These are phyloP conservation scores for Dactylellina haptotyla DNA, from an alignment of 2,329 filamentous ascomycete species.

Conservation along the genomic window DNA sequence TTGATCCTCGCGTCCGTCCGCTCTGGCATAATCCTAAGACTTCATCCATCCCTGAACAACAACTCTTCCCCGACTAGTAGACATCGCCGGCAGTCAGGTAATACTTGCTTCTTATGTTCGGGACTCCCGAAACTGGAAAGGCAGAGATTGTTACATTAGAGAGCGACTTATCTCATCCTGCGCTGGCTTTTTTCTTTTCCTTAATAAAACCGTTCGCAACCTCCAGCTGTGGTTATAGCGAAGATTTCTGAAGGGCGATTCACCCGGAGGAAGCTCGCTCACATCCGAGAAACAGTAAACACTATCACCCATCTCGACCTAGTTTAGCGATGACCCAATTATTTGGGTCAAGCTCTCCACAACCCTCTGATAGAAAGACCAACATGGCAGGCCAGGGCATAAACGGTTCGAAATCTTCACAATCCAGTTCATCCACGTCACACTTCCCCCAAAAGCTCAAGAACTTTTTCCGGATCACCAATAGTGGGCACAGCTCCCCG, in stretches of 20 bases:
- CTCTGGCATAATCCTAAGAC: no score
- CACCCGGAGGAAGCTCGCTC: neutral
- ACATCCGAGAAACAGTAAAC: neutral
- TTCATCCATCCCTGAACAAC: no score
- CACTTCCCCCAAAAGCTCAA: slow-evolving; percentile 75
- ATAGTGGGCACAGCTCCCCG: slow-evolving; percentile 32
- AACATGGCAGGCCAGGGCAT: slow-evolving; percentile 19
- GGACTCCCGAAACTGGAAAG: neutral
- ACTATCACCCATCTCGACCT: neutral
- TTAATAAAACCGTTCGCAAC: neutral
- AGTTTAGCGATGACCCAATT: slow-evolving; percentile 38
- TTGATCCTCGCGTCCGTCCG: no score
- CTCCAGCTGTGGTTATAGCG: neutral
- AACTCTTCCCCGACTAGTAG: neutral
- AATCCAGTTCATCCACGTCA: slow-evolving; percentile 54
- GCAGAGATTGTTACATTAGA: neutral
- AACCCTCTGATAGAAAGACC: slow-evolving; percentile 33
- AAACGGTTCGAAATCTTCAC: slow-evolving; percentile 18
- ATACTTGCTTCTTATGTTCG: neutral
- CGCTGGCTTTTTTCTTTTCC: neutral
- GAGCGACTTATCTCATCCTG: neutral
- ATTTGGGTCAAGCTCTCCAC: slow-evolving; percentile 44
- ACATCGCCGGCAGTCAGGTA: neutral
- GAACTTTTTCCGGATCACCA: slow-evolving; percentile 77
- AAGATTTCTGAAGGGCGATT: neutral